Conservation (phyloP, 805 yeast species). For the Trichomonascus vanleenenianus region DNA sequence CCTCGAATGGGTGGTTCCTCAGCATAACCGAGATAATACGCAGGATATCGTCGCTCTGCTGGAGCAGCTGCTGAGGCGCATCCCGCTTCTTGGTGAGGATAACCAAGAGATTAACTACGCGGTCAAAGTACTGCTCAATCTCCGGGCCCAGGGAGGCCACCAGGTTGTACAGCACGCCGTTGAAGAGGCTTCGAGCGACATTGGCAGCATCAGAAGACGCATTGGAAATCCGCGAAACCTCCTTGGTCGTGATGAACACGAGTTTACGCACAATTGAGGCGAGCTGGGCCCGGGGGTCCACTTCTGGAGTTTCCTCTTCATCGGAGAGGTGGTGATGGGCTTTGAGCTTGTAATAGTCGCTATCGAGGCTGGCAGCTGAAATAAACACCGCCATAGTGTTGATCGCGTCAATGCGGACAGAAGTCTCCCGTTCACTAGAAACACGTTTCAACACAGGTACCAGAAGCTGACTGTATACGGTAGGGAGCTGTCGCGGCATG, state of each 20-base stretch:
- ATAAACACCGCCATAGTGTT: conserved; percentile 38
- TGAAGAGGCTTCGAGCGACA: conserved; percentile 6
- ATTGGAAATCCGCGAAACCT: conserved; percentile 7
- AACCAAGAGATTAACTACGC: conserved; percentile 5
- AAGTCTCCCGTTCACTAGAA: conserved; percentile 27
- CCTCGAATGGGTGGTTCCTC: conserved; percentile 3
- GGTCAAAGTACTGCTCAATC: conserved; percentile 3
- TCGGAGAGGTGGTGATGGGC: conserved; percentile 19
- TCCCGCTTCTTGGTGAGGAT: background rate
- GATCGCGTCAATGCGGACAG: conserved; percentile 45
- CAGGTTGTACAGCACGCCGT: conserved; percentile 5
- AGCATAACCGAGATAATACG: conserved; percentile 10
- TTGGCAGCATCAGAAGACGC: conserved; percentile 2
- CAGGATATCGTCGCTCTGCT: conserved; percentile 9
- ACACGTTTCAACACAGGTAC: conserved; percentile 37
- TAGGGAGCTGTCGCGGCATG: conserved; percentile 32
- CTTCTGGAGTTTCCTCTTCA: background rate
- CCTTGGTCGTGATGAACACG: conserved; percentile 4
- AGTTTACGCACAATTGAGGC: conserved; percentile 17
- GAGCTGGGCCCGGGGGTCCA: conserved; percentile 17
- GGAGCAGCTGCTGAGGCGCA: too few species aligned
- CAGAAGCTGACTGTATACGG: conserved; percentile 26
- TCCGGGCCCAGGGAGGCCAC: conserved; percentile 8
- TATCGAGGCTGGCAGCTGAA: conserved; percentile 32
- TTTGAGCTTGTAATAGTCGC: conserved; percentile 28